phyloP scores from a whole-genome alignment of 345 rosid genomes.

The Eucalyptus brandiana region DNA sequence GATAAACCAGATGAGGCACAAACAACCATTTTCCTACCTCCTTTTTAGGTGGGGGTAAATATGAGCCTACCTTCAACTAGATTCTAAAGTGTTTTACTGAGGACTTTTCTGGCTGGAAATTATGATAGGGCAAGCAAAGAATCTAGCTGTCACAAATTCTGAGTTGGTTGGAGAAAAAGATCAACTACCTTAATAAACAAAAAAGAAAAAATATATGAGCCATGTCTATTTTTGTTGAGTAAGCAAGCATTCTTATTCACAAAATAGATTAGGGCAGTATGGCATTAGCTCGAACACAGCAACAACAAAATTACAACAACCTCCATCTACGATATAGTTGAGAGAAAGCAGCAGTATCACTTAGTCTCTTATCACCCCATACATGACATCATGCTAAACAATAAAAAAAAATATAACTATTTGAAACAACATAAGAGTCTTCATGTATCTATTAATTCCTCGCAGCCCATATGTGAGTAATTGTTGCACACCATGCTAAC shows the following conservation, averaged over 20 bases:
- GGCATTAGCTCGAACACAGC: neutral
- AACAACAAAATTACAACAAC: neutral
- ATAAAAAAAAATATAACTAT: neutral
- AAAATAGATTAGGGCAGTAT: neutral
- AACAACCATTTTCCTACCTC: neutral
- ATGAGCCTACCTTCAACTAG: neutral
- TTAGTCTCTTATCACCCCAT: neutral
- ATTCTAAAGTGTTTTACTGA: neutral
- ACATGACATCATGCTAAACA: neutral
- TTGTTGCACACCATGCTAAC: neutral
- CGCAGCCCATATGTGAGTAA: neutral
- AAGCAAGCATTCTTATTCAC: neutral
- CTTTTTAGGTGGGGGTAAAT: neutral
- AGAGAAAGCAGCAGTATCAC: neutral
- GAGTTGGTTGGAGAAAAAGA: neutral
- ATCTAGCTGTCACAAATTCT: neutral
- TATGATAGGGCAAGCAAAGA: neutral
- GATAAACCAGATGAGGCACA: neutral
- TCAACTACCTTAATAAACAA: neutral
- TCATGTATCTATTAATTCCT: neutral
- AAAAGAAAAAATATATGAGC: neutral
- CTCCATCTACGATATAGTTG: neutral
- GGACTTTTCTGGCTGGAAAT: neutral
- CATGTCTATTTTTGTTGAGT: neutral
- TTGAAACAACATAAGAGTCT: neutral